Evolutionary conservation across 83 land plant species (phyloP).

Genomic region (Thuja plicata): DNA sequence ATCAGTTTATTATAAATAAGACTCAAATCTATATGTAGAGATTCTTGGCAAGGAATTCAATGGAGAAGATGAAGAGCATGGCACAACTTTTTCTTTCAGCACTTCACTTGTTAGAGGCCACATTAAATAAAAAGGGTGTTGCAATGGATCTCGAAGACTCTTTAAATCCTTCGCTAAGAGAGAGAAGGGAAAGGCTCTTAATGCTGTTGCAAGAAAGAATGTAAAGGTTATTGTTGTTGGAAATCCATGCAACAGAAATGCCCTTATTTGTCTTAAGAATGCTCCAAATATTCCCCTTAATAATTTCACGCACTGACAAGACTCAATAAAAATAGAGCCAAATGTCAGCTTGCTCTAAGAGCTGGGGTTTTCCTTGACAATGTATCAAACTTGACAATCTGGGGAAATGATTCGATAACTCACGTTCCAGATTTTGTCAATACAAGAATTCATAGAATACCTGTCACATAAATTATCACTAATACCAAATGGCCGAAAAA

Average conservation of each 20-base stretch:
- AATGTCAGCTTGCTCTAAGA: slow-evolving; percentile 94
- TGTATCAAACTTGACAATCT: slow-evolving; percentile 92
- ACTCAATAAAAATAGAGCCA: slow-evolving; percentile 94
- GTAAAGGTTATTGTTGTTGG: slow-evolving; percentile 96
- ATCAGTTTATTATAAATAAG: no score
- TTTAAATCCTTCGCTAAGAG: slow-evolving; percentile 86
- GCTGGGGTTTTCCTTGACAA: slow-evolving; percentile 96
- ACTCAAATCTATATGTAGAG: no score
- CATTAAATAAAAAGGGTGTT: no score
- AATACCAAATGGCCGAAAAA: slow-evolving; percentile 86
- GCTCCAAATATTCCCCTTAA: slow-evolving; percentile 88
- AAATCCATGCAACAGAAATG: slow-evolving; percentile 99
- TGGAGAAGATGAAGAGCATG: no score
- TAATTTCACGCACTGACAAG: slow-evolving; percentile 96
- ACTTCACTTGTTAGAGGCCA: no score
- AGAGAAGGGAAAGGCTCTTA: slow-evolving; percentile 93
- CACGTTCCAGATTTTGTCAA: slow-evolving; percentile 98
- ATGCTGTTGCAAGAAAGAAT: slow-evolving; percentile 86
- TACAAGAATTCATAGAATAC: slow-evolving; percentile 80
- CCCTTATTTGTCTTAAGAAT: slow-evolving; percentile 93
- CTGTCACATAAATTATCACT: slow-evolving; percentile 82
- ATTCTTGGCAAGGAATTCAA: no score
- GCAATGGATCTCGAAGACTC: slow-evolving; percentile 99
- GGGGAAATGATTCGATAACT: slow-evolving; percentile 99
- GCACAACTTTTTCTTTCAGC: no score